Evolutionary conservation across 257 asterid species (phyloP).

Genomic region (Przewalskia tangutica): DNA sequence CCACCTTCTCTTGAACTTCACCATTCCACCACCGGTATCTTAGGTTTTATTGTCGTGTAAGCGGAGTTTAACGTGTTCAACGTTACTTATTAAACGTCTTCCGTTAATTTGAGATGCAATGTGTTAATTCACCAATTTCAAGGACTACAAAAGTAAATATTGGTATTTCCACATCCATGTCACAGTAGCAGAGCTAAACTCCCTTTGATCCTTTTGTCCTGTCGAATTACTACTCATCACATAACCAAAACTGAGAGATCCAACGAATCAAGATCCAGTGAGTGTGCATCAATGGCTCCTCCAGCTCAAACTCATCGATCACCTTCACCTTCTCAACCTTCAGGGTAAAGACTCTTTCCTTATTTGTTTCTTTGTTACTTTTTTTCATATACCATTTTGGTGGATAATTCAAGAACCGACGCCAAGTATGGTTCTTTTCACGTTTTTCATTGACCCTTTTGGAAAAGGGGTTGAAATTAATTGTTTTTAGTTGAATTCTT

Average conservation of each 20-base stretch:
- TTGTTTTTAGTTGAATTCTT: not conserved
- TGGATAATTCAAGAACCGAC: not conserved
- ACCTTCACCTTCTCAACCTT: slow-evolving; percentile 88
- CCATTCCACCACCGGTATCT: no score
- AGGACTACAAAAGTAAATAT: not conserved
- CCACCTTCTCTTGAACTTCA: no score
- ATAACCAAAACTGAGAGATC: not conserved
- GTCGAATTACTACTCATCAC: not conserved
- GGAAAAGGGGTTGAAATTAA: not conserved
- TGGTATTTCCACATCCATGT: not conserved
- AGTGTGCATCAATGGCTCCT: slow-evolving; percentile 53
- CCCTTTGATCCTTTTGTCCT: no score
- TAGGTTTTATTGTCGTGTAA: no score
- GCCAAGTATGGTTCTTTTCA: not conserved
- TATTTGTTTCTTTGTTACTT: not conserved
- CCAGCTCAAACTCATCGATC: slow-evolving; percentile 80
- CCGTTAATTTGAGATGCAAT: not conserved
- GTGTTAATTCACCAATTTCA: not conserved
- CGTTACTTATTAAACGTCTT: no score
- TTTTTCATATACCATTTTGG: not conserved
- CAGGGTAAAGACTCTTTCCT: slow-evolving; percentile 45
- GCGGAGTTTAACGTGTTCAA: no score
- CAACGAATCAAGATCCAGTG: slow-evolving; percentile 6
- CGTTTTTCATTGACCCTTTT: not conserved
- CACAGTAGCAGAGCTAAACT: not conserved